Percentiles rank a stretch among this genome's conserved stretches.
Evolutionary conservation across 139 green algal species (phyloP).

Genomic region (Coccomyxa sp.): DNA sequence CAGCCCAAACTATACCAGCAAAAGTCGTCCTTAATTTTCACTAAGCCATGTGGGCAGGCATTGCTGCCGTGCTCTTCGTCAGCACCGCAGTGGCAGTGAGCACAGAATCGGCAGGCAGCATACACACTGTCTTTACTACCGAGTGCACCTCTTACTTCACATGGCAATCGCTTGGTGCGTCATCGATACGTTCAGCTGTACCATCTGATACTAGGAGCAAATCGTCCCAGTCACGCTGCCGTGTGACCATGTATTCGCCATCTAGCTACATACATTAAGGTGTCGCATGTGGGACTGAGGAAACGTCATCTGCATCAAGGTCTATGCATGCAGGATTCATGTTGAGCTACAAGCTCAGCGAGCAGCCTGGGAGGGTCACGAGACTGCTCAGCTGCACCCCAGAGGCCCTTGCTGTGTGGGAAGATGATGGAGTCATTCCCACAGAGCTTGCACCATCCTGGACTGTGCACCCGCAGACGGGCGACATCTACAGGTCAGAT

Average conservation of each 20-base stretch:
- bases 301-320: no score
- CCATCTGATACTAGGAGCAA: no score
- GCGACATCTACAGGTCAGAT: constrained; percentile 18
- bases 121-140: constrained; percentile 58
- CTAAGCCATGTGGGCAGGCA: no score
- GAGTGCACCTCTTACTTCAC: constrained; percentile 68
- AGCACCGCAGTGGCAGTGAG: no score
- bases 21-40: no score
- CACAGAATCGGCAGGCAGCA: no score
- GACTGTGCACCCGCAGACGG: constrained; percentile 5
- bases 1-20: no score
- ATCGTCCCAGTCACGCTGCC: no score
- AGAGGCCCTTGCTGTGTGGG: constrained; percentile 30
- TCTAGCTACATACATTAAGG: not conserved
- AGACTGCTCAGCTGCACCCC: constrained; percentile 74
- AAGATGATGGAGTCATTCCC: constrained; percentile 28
- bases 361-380: constrained; percentile 64
- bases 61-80: no score
- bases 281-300: no score
- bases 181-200: no score
- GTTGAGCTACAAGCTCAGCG: constrained; percentile 31
- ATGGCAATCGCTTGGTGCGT: constrained; percentile 40
- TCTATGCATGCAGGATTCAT: not conserved
- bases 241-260: no score
- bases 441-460: constrained; percentile 66